Conservation (phyloP, 1,139 yeast species). For the Pneumocystis wakefieldiae region DNA sequence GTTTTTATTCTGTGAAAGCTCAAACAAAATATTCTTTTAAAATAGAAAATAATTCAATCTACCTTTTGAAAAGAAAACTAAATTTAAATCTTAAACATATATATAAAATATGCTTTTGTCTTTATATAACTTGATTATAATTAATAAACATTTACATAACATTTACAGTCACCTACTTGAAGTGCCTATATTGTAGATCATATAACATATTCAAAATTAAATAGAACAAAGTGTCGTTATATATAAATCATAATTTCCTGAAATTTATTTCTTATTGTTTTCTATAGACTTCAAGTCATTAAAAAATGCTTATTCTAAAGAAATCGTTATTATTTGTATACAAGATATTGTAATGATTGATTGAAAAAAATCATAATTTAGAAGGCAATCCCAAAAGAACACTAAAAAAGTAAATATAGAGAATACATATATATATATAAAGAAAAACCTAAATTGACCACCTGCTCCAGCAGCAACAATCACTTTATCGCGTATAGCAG, state of each 20-base stretch:
- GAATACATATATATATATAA: not conserved
- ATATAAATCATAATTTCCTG: not conserved
- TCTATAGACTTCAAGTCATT: not conserved
- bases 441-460: slow-evolving; percentile 59
- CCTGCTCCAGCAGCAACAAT: slow-evolving; percentile 72
- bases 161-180: too few species aligned
- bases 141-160: too few species aligned
- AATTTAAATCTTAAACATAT: too few species aligned
- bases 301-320: not conserved
- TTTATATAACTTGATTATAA: too few species aligned
- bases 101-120: too few species aligned
- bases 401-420: slow-evolving; percentile 23
- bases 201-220: not conserved
- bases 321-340: not conserved
- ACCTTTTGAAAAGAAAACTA: too few species aligned
- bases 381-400: not conserved
- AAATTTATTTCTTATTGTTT: not conserved
- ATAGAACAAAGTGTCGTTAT: not conserved
- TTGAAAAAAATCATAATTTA: not conserved
- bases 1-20: too few species aligned
- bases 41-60: too few species aligned
- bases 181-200: too few species aligned
- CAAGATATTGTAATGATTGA: not conserved
- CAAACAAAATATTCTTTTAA: too few species aligned
- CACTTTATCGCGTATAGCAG: slow-evolving; percentile 72